Base-by-base conservation (phyloP, 2,329 filamentous ascomycete species). In the Phaeosphaeria sp. region DNA sequence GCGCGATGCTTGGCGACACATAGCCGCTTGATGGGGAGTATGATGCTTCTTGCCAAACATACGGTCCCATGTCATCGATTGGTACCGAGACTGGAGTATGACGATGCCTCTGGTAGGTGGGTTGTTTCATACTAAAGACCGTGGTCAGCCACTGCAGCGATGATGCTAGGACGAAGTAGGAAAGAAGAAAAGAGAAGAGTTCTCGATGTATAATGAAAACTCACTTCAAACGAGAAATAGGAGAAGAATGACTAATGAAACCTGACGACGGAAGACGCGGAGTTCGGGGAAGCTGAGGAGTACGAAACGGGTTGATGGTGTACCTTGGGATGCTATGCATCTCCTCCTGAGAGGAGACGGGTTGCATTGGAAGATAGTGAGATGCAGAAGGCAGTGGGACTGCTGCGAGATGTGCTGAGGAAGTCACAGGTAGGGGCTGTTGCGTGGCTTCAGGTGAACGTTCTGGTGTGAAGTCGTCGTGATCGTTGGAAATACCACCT, bases 271-370 rank as follows among this genome's bases (percentile, higher is more conserved):
- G 62, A 59, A 62, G 60, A 63, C 67, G 65, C 64, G 73, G 70
- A 66, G 74, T 73, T 55, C 68, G 68, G 63, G 71, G 71, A 56
- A 72, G 56, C 60, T 69, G 65, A 72, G 74, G 74, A 72, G 72
- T 74, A 76, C 72, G 73, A 75, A 76, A 77, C 63, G 65, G 62
- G 62, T 64, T 64, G 60, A 64, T 56, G 50, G 66, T 75, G 73
- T 77, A 77, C 74, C 74, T 77, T 77, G 70, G 61, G 52, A 66
- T 61, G 57, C 65, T 42, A 47, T 62, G 65, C 52, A 66, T 51
- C 56, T 71, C 72, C 46, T 63, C 65, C 47, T 68, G 52, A 20
- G 72, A 64, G 52, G 74, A 69, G 30, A 68, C 50, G 41, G 65
- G 42, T 55, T 62, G 66, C 20, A 52, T 42, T 30, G 54, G 51